These are phyloP conservation scores for Monosporascus cannonballus DNA, from an alignment of 2,329 filamentous ascomycete genomes.

Conservation along the genomic window DNA sequence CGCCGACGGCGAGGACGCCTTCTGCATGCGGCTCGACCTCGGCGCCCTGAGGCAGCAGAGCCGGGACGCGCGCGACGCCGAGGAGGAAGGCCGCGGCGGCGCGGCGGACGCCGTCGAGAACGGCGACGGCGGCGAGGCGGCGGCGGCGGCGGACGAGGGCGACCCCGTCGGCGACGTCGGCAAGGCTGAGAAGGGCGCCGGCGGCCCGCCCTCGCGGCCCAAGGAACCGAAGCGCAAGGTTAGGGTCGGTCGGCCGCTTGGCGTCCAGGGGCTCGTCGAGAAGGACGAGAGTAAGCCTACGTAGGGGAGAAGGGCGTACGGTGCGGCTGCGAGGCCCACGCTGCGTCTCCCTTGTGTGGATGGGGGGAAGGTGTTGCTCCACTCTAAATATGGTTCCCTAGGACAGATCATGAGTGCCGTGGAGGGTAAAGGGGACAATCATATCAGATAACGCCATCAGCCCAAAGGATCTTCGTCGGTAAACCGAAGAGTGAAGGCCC, in stretches of 20 bases:
- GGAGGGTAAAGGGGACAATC: too few species aligned
- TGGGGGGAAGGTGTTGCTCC: too few species aligned
- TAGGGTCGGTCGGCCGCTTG: constrained; percentile 73
- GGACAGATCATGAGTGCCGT: too few species aligned
- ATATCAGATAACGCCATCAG: too few species aligned
- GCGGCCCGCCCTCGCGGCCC: constrained; percentile 18
- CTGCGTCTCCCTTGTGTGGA: too few species aligned
- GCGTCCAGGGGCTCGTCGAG: constrained; percentile 74
- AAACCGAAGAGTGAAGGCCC: too few species aligned
- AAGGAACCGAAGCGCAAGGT: constrained; percentile 70
- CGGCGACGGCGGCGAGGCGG: constrained; percentile 15
- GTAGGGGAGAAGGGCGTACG: constrained; percentile 8
- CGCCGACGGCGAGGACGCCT: constrained; percentile 95
- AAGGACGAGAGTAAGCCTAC: constrained; percentile 54
- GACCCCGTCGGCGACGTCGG: constrained; percentile 64
- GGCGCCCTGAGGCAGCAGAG: constrained; percentile 49
- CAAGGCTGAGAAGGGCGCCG: constrained; percentile 35
- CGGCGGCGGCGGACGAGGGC: constrained; percentile 48
- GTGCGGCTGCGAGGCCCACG: neutral
- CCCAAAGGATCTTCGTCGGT: too few species aligned
- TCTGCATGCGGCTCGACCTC: constrained; percentile 86
- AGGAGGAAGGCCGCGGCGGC: constrained; percentile 37
- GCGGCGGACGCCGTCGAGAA: constrained; percentile 38
- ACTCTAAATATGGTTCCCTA: too few species aligned
- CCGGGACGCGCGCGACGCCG: constrained; percentile 36